phyloP scores from a whole-genome alignment of 768 basidiomycete species.

The Rhodotorula kratochvilovae region DNA sequence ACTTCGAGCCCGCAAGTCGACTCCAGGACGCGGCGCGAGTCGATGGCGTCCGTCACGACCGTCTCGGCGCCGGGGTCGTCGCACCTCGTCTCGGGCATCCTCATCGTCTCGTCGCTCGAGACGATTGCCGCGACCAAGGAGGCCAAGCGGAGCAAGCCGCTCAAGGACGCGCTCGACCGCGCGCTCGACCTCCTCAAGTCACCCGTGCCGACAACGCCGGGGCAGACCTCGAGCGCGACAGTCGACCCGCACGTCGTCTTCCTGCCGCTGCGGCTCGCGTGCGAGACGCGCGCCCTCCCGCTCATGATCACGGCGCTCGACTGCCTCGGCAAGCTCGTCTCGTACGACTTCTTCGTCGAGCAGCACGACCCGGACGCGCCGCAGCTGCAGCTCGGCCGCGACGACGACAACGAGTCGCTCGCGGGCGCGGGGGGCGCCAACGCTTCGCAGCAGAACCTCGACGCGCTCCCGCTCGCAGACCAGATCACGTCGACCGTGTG shows the following conservation, averaged over 20 bases:
- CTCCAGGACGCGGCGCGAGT: slow-evolving; percentile 21
- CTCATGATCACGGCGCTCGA: slow-evolving; percentile 95
- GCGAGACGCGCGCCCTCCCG: slow-evolving; percentile 88
- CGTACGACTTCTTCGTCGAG: slow-evolving; percentile 93
- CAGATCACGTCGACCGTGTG: slow-evolving; percentile 84
- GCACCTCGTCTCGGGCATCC: slow-evolving; percentile 40
- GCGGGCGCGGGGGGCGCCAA: not conserved
- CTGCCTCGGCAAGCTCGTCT: slow-evolving; percentile 94
- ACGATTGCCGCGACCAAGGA: slow-evolving; percentile 41
- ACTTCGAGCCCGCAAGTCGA: not conserved
- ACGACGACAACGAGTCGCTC: slow-evolving; percentile 30
- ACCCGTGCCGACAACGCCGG: slow-evolving; percentile 8
- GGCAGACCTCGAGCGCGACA: slow-evolving; percentile 5
- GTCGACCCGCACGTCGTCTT: slow-evolving; percentile 73
- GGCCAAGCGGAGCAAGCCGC: slow-evolving; percentile 37
- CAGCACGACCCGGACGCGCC: slow-evolving; percentile 46
- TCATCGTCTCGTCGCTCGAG: slow-evolving; percentile 43
- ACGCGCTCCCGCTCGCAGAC: slow-evolving; percentile 64
- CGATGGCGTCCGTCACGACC: slow-evolving; percentile 34
- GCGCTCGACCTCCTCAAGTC: slow-evolving; percentile 41
- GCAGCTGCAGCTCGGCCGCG: slow-evolving; percentile 4
- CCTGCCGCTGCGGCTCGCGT: slow-evolving; percentile 90
- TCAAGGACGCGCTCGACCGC: slow-evolving; percentile 41
- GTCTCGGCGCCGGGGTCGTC: slow-evolving; percentile 32
- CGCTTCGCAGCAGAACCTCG: not conserved